A percentile compares a stretch with the other conserved stretches of the same genome.
Conservation (phyloP, 2,329 filamentous ascomycete genomes). For the Penicillium sumatraense region DNA sequence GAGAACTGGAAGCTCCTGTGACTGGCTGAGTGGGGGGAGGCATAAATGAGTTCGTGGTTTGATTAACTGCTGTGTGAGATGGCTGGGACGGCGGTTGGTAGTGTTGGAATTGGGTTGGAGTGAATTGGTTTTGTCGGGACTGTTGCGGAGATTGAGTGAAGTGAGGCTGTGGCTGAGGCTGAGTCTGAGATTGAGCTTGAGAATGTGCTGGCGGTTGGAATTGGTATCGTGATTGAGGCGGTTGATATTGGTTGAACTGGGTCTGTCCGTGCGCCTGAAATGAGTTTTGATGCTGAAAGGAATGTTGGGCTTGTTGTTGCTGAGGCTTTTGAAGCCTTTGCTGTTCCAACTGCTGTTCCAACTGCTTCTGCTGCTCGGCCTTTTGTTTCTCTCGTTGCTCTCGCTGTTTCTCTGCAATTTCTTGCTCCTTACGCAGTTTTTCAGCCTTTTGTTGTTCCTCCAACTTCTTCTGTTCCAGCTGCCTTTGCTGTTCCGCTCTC, state of each 20-base stretch:
- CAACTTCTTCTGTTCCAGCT: slow-evolving; percentile 18
- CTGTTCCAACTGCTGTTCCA: slow-evolving; percentile 21
- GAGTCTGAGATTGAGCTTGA: slow-evolving; percentile 16
- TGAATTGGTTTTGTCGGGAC: slow-evolving; percentile 3
- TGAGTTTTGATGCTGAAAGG: slow-evolving; percentile 29
- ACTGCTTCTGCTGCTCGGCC: slow-evolving; percentile 22
- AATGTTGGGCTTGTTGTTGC: slow-evolving; percentile 28
- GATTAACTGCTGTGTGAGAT: slow-evolving; percentile 10
- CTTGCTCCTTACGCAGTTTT: too few relatives aligned
- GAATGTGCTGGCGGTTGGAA: slow-evolving; percentile 16
- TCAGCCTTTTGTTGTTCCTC: slow-evolving; percentile 12
- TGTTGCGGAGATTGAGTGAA: slow-evolving; percentile 8
- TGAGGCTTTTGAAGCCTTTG: slow-evolving; percentile 13
- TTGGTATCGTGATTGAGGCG: slow-evolving; percentile 11
- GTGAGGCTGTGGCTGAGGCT: slow-evolving; percentile 19
- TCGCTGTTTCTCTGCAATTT: slow-evolving; percentile 7
- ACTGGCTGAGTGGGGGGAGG: background rate
- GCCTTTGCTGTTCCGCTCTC: slow-evolving; percentile 13
- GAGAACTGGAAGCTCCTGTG: background rate
- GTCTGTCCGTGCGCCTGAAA: slow-evolving; percentile 25
- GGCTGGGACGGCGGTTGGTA: slow-evolving; percentile 19
- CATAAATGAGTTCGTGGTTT: slow-evolving; percentile 9
- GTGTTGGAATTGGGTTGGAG: slow-evolving; percentile 20
- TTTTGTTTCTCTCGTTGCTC: slow-evolving; percentile 12
- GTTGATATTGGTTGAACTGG: slow-evolving; percentile 29